Evolutionary conservation across 164 flowering plant species (phyloP).

Genomic region (Vitis rupestris): DNA sequence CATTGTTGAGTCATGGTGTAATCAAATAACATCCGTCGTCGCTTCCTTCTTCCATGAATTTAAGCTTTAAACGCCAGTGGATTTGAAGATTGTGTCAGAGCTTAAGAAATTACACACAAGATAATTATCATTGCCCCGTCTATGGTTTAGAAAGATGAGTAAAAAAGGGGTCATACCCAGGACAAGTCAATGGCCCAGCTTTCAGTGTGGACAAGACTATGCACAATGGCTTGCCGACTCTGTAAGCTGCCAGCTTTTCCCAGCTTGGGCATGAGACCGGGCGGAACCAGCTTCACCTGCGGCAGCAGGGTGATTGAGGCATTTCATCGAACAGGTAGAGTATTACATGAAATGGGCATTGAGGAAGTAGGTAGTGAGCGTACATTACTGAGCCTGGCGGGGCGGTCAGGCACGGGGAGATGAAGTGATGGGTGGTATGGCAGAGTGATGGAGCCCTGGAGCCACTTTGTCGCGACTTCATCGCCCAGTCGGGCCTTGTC

Average conservation of each 20-base stretch:
- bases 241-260: slow-evolving; percentile 91
- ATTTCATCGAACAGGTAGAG: slow-evolving; percentile 50
- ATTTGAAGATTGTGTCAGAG: neutral
- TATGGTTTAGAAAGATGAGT: neutral
- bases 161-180: slow-evolving; percentile 51
- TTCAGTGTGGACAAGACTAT: slow-evolving; percentile 84
- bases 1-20: too few relatives aligned
- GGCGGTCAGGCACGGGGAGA: slow-evolving; percentile 71
- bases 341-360: too few relatives aligned
- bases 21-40: too few relatives aligned
- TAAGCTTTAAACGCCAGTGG: too few relatives aligned
- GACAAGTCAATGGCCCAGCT: slow-evolving; percentile 97
- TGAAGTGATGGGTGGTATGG: slow-evolving; percentile 47
- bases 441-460: slow-evolving; percentile 46
- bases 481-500: slow-evolving; percentile 83
- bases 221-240: slow-evolving; percentile 85
- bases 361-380: neutral
- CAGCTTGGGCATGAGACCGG: slow-evolving; percentile 89
- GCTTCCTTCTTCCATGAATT: too few relatives aligned
- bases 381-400: slow-evolving; percentile 74
- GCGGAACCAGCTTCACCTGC: slow-evolving; percentile 82
- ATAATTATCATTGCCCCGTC: too few relatives aligned
- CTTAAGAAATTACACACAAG: neutral
- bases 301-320: slow-evolving; percentile 18
- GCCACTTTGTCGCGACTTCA: slow-evolving; percentile 62